Evolutionary conservation across 176 grass and related monocot species (phyloP).

Genomic region (Secale cereale): DNA sequence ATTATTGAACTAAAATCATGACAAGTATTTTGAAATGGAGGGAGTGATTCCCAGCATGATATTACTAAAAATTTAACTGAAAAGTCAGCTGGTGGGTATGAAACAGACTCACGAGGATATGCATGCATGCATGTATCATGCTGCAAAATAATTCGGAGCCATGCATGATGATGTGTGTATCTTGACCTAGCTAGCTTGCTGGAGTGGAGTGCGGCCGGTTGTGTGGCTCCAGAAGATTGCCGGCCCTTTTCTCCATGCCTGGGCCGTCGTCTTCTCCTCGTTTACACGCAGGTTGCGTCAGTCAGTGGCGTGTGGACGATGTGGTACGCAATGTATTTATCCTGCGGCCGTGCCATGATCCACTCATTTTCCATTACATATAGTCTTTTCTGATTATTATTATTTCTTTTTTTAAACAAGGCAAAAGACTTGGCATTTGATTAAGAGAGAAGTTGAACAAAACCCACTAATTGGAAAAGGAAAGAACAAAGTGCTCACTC

Average conservation of each 20-base stretch:
- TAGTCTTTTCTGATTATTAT: no score
- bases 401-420: no score
- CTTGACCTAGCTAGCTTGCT: neutral
- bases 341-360: neutral
- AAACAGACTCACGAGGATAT: neutral
- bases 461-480: no score
- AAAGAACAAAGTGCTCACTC: no score
- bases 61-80: neutral
- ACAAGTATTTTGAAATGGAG: no score
- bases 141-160: neutral
- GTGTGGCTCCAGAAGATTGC: conserved; percentile 36
- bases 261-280: neutral
- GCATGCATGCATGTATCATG: neutral
- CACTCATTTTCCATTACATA: neutral
- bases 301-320: neutral
- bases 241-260: neutral
- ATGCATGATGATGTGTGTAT: neutral
- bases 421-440: no score
- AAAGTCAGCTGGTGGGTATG: neutral
- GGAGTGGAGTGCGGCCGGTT: conserved; percentile 14
- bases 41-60: neutral
- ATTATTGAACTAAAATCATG: no score
- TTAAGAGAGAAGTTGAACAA: no score
- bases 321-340: neutral
- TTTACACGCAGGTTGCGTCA: neutral